These are phyloP conservation scores for Rhexocercosporidium sp. DNA, from an alignment of 2,329 filamentous ascomycete species.

Conservation along the genomic window DNA sequence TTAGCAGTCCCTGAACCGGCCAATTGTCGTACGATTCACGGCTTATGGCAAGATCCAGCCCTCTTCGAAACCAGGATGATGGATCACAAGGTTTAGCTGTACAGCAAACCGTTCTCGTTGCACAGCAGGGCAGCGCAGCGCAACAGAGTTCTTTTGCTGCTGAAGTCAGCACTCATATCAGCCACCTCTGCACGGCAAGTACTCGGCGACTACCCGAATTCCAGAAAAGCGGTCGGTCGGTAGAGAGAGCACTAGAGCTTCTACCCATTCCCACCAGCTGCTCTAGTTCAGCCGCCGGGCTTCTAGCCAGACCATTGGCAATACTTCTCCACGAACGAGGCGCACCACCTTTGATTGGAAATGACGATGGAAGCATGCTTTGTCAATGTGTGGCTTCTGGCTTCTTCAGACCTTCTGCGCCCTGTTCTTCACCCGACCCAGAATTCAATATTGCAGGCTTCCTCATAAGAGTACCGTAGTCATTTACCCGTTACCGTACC, in stretches of 20 bases:
- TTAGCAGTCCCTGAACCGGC: not conserved
- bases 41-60: conserved; percentile 10
- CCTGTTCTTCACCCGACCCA: not conserved
- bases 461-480: not conserved
- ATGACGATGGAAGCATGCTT: not conserved
- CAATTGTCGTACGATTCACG: conserved; percentile 5
- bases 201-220: not conserved
- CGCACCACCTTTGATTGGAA: not conserved
- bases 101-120: not conserved
- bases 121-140: not conserved
- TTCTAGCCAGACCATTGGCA: conserved; percentile 5
- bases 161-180: conserved; percentile 5
- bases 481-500: conserved; percentile 26
- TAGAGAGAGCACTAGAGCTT: not conserved
- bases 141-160: not conserved
- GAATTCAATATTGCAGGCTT: conserved; percentile 2
- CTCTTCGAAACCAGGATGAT: not conserved
- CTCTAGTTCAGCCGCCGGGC: conserved; percentile 1
- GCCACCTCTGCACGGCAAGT: not conserved
- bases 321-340: conserved; percentile 10
- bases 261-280: not conserved
- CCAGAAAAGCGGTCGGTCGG: not conserved
- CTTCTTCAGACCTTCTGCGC: conserved; percentile 10
- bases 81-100: conserved; percentile 7
- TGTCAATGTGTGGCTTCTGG: conserved; percentile 10